Base-by-base conservation (phyloP, 306 rosid genomes). In the Herpetospermum pedunculosum region DNA sequence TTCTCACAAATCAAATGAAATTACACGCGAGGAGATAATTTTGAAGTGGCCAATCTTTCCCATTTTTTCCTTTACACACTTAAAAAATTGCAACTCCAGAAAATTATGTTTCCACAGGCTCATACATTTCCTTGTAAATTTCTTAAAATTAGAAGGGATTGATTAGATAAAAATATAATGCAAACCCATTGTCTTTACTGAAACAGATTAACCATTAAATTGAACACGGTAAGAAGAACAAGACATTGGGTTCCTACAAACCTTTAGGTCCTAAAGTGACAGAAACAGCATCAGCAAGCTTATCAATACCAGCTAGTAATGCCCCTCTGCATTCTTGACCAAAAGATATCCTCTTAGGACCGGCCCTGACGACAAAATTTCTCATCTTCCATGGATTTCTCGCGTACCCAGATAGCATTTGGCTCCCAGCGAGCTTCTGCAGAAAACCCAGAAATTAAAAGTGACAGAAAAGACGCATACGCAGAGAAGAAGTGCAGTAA, bases 181-280 rank as follows among this genome's bases (percentile, higher is more conserved):
- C 46, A 38, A 64, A 38, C 1, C 9, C 16, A 23, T 37, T 12
- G 0, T 38, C 8, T 29, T 64, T 4, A 37, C 46, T 0, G 29
- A 38, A 38, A 35, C n/a, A n/a, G n/a, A n/a, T n/a, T n/a, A 64
- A 38, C 48, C 49, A 35, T 12, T 1, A 64, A 64, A 37, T 19
- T 8, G 35, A 57, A 4, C 3, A 19, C 15, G 2, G 6, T 2
- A 53, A 53, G 59, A 53, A 53, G 59, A 23, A 23, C 25, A 8
- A 23, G 30, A 21, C 59, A 23, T 9, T 10, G 16, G 59, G 15
- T 21, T 54, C 32, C 25, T 70, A 77, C 4, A 75, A 26, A 92
- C 98, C 98, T 91, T 79, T 90, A 68, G 98, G 98, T 76, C 98
- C 98, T 35, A 93, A 70, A 37, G 98, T 93, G n/a, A 93, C 84